These are phyloP conservation scores for Candida peoriensis DNA, from an alignment of 805 yeast species.

Conservation along the genomic window DNA sequence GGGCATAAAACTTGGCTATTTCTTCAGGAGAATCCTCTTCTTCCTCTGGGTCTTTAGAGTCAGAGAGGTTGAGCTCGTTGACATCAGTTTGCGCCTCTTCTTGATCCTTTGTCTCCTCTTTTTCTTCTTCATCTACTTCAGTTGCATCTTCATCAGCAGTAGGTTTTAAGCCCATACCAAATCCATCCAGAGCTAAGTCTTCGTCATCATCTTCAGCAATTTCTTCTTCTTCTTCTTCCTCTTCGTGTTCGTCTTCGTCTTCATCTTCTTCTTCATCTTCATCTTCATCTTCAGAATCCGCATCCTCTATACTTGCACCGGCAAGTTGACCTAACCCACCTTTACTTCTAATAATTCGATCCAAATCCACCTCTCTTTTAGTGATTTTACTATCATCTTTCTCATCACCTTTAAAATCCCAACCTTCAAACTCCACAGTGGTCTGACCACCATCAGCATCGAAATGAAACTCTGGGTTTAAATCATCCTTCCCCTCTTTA, in stretches of 20 bases:
- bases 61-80: conserved; percentile 21
- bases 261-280: conserved; percentile 37
- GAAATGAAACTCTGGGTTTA: conserved; percentile 74
- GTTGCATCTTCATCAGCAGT: conserved; percentile 29
- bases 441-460: conserved; percentile 55
- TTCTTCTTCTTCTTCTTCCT: conserved; percentile 39
- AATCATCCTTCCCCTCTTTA: conserved; percentile 42
- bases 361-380: conserved; percentile 73
- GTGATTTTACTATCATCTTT: conserved; percentile 15
- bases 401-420: conserved; percentile 70
- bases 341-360: conserved; percentile 78
- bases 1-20: conserved; percentile 73
- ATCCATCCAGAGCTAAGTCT: conserved; percentile 42
- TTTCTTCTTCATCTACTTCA: conserved; percentile 24
- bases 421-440: conserved; percentile 55
- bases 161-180: conserved; percentile 32
- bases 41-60: conserved; percentile 30
- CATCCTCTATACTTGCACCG: conserved; percentile 34
- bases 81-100: conserved; percentile 30
- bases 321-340: conserved; percentile 66
- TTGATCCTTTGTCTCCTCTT: conserved; percentile 31
- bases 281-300: conserved; percentile 36
- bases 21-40: conserved; percentile 72
- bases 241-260: conserved; percentile 34
- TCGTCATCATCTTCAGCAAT: conserved; percentile 33